Evolutionary conservation across 495 filamentous ascomycete genomes (phyloP).

Genomic region (Endocarpon pusillum): DNA sequence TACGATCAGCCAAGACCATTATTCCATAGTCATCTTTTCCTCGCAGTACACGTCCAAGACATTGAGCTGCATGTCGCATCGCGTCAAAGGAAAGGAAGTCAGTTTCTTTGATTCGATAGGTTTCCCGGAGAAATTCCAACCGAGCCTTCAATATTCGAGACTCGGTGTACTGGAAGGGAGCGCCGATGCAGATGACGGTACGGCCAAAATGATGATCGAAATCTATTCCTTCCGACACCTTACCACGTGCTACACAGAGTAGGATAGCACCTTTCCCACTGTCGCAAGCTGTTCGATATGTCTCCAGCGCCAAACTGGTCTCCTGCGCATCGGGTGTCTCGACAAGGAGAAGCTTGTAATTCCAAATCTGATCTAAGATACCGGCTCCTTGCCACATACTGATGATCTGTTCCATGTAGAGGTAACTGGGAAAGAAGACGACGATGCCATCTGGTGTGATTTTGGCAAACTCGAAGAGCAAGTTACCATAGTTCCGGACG

Average conservation of each 20-base stretch:
- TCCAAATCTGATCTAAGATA: constrained; percentile 94
- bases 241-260: constrained; percentile 88
- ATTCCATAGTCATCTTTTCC: constrained; percentile 98
- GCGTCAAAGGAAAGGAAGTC: constrained; percentile 98
- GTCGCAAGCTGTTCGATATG: constrained; percentile 91
- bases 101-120: constrained; percentile 90
- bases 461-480: constrained; percentile 83
- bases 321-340: constrained; percentile 97
- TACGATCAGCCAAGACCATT: constrained; percentile 89
- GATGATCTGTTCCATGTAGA: constrained; percentile 99
- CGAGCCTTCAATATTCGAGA: constrained; percentile 92
- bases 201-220: constrained; percentile 98
- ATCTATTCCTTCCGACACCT: constrained; percentile 95
- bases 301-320: constrained; percentile 87
- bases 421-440: constrained; percentile 96
- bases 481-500: constrained; percentile 84
- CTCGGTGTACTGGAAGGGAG: constrained; percentile 98
- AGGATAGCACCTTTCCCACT: constrained; percentile 89
- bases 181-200: constrained; percentile 90
- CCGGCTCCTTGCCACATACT: constrained; percentile 98
- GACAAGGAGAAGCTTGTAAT: constrained; percentile 94
- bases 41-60: constrained; percentile 82
- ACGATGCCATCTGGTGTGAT: constrained; percentile 94
- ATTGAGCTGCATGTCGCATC: constrained; percentile 96
- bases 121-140: constrained; percentile 89